phyloP scores from a whole-genome alignment of 352 stramenopile genomes.

The Phytophthora megakarya region DNA sequence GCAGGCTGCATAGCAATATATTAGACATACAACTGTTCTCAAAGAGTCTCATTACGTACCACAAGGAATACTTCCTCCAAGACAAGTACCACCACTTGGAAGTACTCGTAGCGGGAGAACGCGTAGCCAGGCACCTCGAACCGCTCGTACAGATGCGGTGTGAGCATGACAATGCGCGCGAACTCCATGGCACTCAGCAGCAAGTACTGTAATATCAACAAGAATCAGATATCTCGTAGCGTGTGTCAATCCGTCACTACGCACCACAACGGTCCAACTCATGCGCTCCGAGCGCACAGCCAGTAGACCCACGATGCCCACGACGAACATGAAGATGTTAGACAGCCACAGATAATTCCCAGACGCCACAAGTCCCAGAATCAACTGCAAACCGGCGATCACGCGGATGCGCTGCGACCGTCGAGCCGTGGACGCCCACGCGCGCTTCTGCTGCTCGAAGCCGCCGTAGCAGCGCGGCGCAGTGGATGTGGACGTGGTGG shows the following conservation, averaged over 20 bases:
- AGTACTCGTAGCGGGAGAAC: conserved; percentile 74
- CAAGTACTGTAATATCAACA: conserved; percentile 52
- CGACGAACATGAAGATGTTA: conserved; percentile 76
- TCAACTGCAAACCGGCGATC: conserved; percentile 63
- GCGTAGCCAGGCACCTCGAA: conserved; percentile 58
- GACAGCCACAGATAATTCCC: conserved; percentile 80
- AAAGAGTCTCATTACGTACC: too few species aligned
- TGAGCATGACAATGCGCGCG: conserved; percentile 68
- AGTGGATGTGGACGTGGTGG: conserved; percentile 42
- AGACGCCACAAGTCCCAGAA: conserved; percentile 57
- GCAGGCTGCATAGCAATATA: conserved; percentile 43
- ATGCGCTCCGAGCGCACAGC: conserved; percentile 78
- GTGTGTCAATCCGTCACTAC: conserved; percentile 21
- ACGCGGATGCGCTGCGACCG: conserved; percentile 71
- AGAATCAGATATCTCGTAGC: conserved; percentile 25
- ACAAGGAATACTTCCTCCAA: conserved; percentile 71
- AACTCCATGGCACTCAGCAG: conserved; percentile 76
- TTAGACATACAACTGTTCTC: conserved; percentile 5
- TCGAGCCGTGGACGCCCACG: conserved; percentile 64
- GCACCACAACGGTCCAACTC: conserved; percentile 79
- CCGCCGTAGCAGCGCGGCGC: conserved; percentile 61
- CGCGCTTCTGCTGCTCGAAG: conserved; percentile 82
- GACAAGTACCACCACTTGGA: conserved; percentile 71
- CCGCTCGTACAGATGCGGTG: conserved; percentile 64
- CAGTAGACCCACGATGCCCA: conserved; percentile 66